Evolutionary conservation across 2,329 filamentous ascomycete genomes (phyloP), one percentile per base, ranked within the genome.

Genomic region (Curvularia sp.): DNA sequence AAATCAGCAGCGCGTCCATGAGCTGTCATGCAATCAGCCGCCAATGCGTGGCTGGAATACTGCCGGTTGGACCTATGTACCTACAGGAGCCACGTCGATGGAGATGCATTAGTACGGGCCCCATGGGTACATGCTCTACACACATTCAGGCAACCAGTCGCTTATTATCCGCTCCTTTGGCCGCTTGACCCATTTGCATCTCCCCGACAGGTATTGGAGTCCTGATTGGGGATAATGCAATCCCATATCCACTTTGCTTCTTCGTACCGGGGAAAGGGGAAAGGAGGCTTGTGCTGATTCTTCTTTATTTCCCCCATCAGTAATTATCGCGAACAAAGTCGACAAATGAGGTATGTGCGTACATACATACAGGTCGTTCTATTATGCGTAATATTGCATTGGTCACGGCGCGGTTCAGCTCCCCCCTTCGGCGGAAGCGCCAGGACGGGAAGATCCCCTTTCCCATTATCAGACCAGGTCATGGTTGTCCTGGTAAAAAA

Each of bases 31-130:
- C 51, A 39, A 47, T 48, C 43, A 59, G 65, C 61, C 67, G 59
- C 59, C 58, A 57, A 68, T 59, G 67, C 60, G 43, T 45, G 52
- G 48, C 62, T 68, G 72, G 72, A 74, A 72, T 56, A 59, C 65
- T 68, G 60, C 72, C 70, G 70, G 69, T 73, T 72, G 71, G 70
- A 62, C 18, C 5, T 39, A 39, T 39, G 36, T 39, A 39, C 36
- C 36, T 65, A 59, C 55, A 63, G 67, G 67, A 67, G 64, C 64
- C 63, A 70, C 66, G 69, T 70, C 53, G 49, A 62, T 53, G 49
- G 41, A 43, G 43, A 47, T 60, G 47, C 54, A 56, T 52, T 47
- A 56, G 48, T 43, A 45, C 30, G 39, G 10, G 39, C 13, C n/a
- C n/a, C 13, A 38, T 38, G 13, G 36, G 27, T n/a, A n/a, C n/a